Evolutionary conservation across 345 rosid species (phyloP).

Genomic region (Eucalyptus polyanthemos): DNA sequence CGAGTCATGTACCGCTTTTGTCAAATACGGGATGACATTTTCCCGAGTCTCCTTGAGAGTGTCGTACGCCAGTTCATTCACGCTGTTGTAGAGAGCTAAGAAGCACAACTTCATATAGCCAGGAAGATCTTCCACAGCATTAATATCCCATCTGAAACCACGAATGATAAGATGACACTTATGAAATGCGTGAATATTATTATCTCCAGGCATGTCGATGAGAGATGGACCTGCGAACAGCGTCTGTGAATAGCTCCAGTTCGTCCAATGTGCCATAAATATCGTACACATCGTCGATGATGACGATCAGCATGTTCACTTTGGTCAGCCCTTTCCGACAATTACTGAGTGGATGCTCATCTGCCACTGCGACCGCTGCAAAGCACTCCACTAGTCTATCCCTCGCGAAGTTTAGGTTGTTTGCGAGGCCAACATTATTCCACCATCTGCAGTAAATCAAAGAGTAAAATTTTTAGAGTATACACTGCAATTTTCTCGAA

Average conservation of each 20-base stretch:
- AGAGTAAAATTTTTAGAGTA: not conserved
- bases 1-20: no score
- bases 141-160: slow-evolving; percentile 22
- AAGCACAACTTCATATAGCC: slow-evolving; percentile 24
- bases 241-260: slow-evolving; percentile 15
- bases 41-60: not conserved
- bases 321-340: no score
- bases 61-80: slow-evolving; percentile 21
- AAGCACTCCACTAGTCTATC: no score
- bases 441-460: slow-evolving; percentile 13
- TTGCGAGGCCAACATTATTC: slow-evolving; percentile 6
- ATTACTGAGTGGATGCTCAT: no score
- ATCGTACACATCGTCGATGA: slow-evolving; percentile 7
- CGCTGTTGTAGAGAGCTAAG: slow-evolving; percentile 16
- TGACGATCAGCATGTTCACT: no score
- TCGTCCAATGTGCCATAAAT: slow-evolving; percentile 27
- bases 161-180: not conserved
- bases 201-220: not conserved
- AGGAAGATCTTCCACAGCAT: slow-evolving; percentile 12
- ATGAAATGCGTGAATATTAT: not conserved
- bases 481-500: not conserved
- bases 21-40: no score
- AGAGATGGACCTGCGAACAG: slow-evolving; percentile 8
- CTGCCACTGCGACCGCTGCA: no score
- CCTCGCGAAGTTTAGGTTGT: slow-evolving; percentile 7